These are phyloP conservation scores for Myxozyma neotropica DNA, from an alignment of 805 yeast genomes.

Conservation along the genomic window DNA sequence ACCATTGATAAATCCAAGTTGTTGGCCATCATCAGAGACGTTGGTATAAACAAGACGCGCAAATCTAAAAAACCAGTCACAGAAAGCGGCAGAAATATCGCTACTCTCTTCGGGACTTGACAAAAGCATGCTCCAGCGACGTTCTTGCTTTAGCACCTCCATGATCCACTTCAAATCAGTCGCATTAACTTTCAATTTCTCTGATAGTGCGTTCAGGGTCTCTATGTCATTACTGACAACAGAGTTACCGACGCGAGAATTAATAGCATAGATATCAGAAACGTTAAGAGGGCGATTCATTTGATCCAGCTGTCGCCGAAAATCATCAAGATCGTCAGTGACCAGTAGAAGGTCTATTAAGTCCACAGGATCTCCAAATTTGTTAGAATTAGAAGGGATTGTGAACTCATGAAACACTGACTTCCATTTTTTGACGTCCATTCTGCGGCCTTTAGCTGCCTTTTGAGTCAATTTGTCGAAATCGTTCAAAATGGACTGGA, in stretches of 20 bases:
- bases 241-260: background rate
- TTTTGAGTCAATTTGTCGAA: background rate
- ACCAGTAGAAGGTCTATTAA: background rate
- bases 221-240: background rate
- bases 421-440: background rate
- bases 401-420: background rate
- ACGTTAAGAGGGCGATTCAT: conserved; percentile 1
- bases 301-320: background rate
- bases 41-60: background rate
- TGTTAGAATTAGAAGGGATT: background rate
- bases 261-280: background rate
- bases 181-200: background rate
- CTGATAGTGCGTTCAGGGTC: background rate
- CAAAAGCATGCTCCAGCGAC: background rate
- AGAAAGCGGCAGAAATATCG: background rate
- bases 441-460: background rate
- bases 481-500: background rate
- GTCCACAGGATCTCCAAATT: background rate
- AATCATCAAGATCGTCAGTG: background rate
- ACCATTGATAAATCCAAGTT: background rate
- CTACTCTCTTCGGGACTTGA: background rate
- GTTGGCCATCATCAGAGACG: background rate
- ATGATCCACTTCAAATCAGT: background rate
- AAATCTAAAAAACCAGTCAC: background rate
- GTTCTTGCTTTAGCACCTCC: background rate